Base-by-base conservation (phyloP, 805 yeast species). In the Candida nemodendra region DNA sequence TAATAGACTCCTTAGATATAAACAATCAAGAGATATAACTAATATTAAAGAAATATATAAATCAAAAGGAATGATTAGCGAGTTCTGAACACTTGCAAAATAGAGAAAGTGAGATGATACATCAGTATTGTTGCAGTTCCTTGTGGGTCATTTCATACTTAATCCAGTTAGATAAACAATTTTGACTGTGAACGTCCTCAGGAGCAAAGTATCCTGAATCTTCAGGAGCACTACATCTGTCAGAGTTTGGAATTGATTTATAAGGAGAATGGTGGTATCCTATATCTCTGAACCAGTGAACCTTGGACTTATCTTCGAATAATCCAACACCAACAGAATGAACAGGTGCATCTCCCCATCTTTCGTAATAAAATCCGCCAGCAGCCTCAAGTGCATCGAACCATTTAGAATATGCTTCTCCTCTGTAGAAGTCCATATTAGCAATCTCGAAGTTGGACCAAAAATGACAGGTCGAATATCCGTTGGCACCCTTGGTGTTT, bases 311-410 rank as follows among this genome's bases (percentile, higher is more conserved):
- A 52, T 84, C 89, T 17, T 83, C 86, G 56, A 87, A 84, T 41
- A 85, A 58, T 17, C 78, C 78, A 29, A 85, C 62, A 1, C 90
- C 95, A 38, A 87, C 62, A 14, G 88, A 78, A 56, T 86, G 93
- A 2, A 87, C 93, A 2, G 95, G 95, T 0, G 95, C 95, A 65
- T 87, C 95, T 4, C 95, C 95, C 95, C 95, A 87, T 49, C 95
- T 67, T 61, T 89, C 96, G 56, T 87, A 87, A 58, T 84, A 87
- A 55, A 86, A 87, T 11, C 90, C 90, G 29, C 93, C 93, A 2
- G 80, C 67, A n/a, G 68, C 56, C 43, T 87, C 95, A 32, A 87
- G 65, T 48, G 71, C 68, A 30, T 81, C 69, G 58, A 84, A 75
- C 79, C 84, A 87, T 15, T 65, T 64, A 24, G 72, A 68, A 56